Conservation (phyloP, 169 alveolate genomes). For the Eimeria acervulina region DNA sequence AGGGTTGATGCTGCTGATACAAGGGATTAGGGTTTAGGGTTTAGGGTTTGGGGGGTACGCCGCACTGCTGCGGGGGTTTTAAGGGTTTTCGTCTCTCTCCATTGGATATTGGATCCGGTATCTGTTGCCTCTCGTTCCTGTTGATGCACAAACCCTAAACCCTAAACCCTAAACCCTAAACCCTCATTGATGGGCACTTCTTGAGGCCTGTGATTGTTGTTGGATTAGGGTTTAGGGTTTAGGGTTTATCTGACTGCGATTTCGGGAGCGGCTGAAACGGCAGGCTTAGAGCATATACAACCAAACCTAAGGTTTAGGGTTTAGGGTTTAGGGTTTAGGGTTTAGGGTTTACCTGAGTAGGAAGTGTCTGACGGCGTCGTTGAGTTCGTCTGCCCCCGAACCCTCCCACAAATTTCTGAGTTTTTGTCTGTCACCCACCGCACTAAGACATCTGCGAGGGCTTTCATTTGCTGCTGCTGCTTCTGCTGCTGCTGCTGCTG, state of each 20-base stretch:
- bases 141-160: slow-evolving; percentile 4
- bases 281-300: not conserved
- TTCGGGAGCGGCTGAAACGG: too few relatives aligned
- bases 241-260: too few relatives aligned
- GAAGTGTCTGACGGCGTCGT: slow-evolving; percentile 6
- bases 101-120: not conserved
- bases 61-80: not conserved
- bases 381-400: not conserved
- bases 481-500: not conserved
- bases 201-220: too few relatives aligned
- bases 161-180: slow-evolving; percentile 53
- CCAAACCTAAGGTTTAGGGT: not conserved
- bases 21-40: slow-evolving; percentile 23
- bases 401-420: not conserved
- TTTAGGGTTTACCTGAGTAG: not conserved
- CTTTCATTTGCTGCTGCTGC: too few relatives aligned
- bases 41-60: not conserved
- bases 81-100: not conserved
- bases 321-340: slow-evolving; percentile 39
- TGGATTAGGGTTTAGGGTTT: too few relatives aligned
- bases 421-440: not conserved
- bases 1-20: not conserved
- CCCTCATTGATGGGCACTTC: not conserved
- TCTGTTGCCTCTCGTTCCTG: not conserved
- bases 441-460: not conserved